Percentiles rank a stretch among this genome's conserved stretches.
phyloP scores from a whole-genome alignment of 2,329 filamentous ascomycete genomes.

The Colletotrichum sp. region DNA sequence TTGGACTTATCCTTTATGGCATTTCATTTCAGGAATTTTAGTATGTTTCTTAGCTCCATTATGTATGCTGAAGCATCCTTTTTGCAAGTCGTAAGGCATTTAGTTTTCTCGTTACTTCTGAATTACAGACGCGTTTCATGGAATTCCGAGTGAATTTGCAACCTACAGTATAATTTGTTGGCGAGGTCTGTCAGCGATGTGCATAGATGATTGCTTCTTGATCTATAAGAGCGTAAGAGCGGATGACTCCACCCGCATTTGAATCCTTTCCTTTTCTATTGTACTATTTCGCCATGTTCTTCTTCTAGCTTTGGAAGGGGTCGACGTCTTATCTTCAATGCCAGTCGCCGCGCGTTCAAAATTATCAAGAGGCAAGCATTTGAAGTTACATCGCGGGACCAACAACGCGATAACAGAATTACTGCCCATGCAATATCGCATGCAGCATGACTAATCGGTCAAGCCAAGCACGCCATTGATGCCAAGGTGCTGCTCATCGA shows the following conservation, averaged over 20 bases:
- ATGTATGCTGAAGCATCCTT: background rate
- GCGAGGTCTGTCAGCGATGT: background rate
- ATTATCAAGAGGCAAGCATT: background rate
- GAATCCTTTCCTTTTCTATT: background rate
- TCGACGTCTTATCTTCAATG: background rate
- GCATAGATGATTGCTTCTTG: background rate
- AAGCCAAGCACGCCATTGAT: slow-evolving; percentile 7
- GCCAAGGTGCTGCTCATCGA: slow-evolving; percentile 8
- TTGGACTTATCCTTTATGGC: background rate
- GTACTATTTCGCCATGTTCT: background rate
- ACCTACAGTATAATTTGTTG: background rate
- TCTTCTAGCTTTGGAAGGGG: background rate
- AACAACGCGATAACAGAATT: background rate
- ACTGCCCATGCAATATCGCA: background rate
- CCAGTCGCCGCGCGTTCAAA: background rate
- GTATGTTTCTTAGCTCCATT: background rate
- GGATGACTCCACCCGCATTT: background rate
- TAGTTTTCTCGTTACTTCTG: background rate
- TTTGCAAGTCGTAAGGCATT: background rate
- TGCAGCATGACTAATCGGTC: background rate
- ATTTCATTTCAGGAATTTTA: background rate
- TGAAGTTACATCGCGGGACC: background rate
- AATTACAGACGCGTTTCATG: background rate
- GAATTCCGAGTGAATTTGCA: background rate
- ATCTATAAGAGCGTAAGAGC: background rate